Base-by-base conservation (phyloP, 352 stramenopile genomes). In the Ochromonadaceae sp. region DNA sequence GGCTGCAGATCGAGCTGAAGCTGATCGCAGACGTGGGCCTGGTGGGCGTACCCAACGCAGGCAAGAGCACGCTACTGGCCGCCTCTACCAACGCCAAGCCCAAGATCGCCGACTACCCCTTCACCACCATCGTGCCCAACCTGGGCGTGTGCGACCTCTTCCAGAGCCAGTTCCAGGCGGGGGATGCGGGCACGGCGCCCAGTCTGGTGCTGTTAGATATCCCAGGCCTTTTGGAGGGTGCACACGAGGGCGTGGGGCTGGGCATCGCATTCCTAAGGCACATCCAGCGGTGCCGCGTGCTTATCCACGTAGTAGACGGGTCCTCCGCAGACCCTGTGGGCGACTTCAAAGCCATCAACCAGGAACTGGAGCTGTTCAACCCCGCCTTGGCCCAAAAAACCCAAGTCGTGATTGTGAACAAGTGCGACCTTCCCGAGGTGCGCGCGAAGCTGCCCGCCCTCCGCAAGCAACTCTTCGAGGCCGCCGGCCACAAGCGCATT, bases 21-120 rank as follows among this genome's bases (percentile, higher is more conserved):
- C 85, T 95, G 10, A 94, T 99, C 35, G 94, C 92, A 2, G 93
- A 99, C 73, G 86, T 98, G 9, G 93, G 92, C 26, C 89, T 99
- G 26, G 83, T 99, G 2, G 95, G 93, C 22, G 95, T 96, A 67
- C 95, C 93, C 5, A 99, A 99, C 76, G 93, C 92, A 0, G 95
- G 93, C 66, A 98, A 97, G 76, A 95, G 83, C 28, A 97, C 91
- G 2, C 71, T 97, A 47, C 73, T 97, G 32, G 88, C 80, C 49
- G 81, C 83, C 36, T 72, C 93, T 38, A 94, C 85, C 30, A 84
- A 86, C 1, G 89, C 91, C 0, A 90, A 83, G 42, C 90, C 92
- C 0, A 95, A 95, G 67, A 97, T 98, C 68, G 91, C 91, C 10
- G 87, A 93, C 67, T 98, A 98, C 74, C 90, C 91, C 20, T 98